Evolutionary conservation across 2,329 filamentous ascomycete genomes (phyloP), one percentile per base, ranked within the genome.

Genomic region (Phoma sp.): DNA sequence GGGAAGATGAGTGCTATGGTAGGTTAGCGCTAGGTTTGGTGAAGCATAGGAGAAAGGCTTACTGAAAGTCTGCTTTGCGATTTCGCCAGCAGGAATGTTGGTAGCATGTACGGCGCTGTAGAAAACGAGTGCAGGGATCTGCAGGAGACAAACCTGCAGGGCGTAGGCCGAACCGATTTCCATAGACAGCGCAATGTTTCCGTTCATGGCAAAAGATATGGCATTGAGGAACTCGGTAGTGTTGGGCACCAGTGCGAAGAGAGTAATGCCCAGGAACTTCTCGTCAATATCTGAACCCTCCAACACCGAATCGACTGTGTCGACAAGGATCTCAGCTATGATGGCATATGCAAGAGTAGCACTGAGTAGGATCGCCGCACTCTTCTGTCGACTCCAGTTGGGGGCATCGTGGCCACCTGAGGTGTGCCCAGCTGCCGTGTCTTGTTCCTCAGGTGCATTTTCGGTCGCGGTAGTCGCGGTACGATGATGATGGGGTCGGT

Each of bases 131-230:
- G 92, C 92, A 0, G 95, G 95, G 19, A 98, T 93, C 73, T 99
- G 95, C 19, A 99, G 83, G 25, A 99, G 83, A 72, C 94, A 97
- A 44, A 99, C 95, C 76, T 99, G 95, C 38, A 99, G 82, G 1
- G 95, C 95, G 72, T 99, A 99, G 2, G 94, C 94, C 0, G 93
- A 97, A 64, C 95, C 95, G 65, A 99, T 99, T 73, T 99, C 95
- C 95, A 99, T 99, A 33, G 92, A 97, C 17, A 99, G 81, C 0
- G 95, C 95, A 75, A 99, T 98, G 75, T 99, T 99, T 57, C 95
- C 95, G 71, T 99, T 98, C 94, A 99, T 99, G 49, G 95, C 95
- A 74, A 99, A 99, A 0, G 93, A 97, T 56, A 99, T 99, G 73
- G 94, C 95, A 76, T 99, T 99, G 88, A 99, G 76, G 73, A 99